Conservation (phyloP, 768 basidiomycete genomes). For the Leucogyrophana mollusca region DNA sequence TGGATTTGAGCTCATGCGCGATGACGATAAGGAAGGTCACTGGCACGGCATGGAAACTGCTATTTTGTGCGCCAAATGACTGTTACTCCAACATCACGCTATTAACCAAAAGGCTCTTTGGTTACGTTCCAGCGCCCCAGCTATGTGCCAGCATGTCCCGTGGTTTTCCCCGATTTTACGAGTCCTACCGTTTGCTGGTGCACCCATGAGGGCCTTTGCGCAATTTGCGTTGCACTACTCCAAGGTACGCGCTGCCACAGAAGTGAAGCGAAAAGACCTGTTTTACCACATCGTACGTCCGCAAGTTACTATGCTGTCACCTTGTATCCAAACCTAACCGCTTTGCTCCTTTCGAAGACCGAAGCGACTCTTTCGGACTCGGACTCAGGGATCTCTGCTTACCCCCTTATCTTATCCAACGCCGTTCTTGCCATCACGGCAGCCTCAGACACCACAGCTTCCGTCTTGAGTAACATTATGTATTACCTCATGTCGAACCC, state of each 20-base stretch:
- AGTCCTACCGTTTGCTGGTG: conserved; percentile 18
- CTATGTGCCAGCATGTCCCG: conserved; percentile 2
- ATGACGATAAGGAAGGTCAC: conserved; percentile 26
- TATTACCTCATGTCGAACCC: conserved; percentile 24
- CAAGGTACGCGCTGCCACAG: background rate
- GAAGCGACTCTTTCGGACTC: conserved; percentile 8
- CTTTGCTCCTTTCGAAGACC: no score
- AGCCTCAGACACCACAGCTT: conserved; percentile 31
- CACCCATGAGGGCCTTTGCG: conserved; percentile 14
- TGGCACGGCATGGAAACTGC: conserved; percentile 23
- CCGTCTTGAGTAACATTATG: conserved; percentile 18
- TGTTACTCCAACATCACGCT: background rate
- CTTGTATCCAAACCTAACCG: no score
- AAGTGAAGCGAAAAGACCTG: background rate
- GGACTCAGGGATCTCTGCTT: no score
- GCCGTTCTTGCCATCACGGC: conserved; percentile 26
- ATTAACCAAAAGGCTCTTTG: background rate
- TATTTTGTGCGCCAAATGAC: conserved; percentile 9
- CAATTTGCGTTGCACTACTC: conserved; percentile 10
- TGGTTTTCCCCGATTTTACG: conserved; percentile 8
- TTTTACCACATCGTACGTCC: conserved; percentile 40
- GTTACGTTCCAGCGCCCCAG: background rate
- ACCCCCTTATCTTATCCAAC: conserved; percentile 16
- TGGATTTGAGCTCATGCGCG: conserved; percentile 27
- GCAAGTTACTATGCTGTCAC: background rate